Evolutionary conservation across 345 rosid species (phyloP), one percentile per base, ranked within the genome.

Genomic region (Carallia pectinifolia): DNA sequence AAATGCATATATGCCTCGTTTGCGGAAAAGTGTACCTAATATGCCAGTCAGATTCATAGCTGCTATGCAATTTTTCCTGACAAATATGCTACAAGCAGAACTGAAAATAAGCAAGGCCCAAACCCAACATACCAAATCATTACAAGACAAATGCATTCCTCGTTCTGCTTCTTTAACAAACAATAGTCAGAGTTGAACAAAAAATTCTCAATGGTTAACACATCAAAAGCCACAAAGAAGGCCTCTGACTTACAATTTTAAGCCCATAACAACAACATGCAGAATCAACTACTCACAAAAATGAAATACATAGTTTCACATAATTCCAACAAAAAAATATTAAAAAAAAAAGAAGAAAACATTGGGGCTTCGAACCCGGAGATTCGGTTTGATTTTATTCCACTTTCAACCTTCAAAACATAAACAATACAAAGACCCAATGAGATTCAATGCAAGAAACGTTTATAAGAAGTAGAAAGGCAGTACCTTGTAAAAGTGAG

Each of bases 401-500:
- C 4, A 12, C 50, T 44, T 44, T 10, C 16, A 44, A 44, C 16
- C 50, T 44, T 44, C 50, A 44, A 44, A 44, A 4, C 16, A 44
- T 2, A 15, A 53, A 63, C 2, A 59, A 61, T 4, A 44, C 2
- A 34, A 52, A 66, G 36, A 76, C 62, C 61, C 50, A 58, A 38
- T 15, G 62, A 66, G 56, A 74, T 60, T 48, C 48, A 59, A 23
- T 23, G 61, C 19, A 53, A 40, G 53, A 69, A 6, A 13, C 62
- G 39, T 6, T 27, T 6, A 47, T 39, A 58, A 30, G 44, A 54
- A 40, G 30, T 33, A 13, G 30, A n/a, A 69, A 59, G 31, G 13
- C 18, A 38, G 7, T 58, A 88, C 93, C 93, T 81, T 37, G 87
- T 44, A 52, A 80, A 44, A 62, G 84, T 31, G 31, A 83, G 40